Evolutionary conservation across 805 yeast genomes (phyloP).

Genomic region (Lipomyces sp.): DNA sequence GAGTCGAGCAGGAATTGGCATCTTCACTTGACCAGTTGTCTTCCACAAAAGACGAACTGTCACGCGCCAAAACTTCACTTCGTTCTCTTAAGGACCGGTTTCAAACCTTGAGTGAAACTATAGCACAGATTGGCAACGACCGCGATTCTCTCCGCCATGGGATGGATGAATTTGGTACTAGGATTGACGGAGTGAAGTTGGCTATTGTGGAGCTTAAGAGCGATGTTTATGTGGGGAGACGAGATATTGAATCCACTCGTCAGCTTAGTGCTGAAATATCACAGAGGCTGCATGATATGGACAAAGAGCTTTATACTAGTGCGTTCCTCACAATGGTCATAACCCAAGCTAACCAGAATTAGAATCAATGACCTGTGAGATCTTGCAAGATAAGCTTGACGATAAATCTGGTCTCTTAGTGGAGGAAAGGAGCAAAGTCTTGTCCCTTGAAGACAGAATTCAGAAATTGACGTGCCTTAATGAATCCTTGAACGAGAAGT

Average conservation of each 20-base stretch:
- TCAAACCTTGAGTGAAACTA: neutral
- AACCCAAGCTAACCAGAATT: neutral
- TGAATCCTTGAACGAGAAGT: constrained; percentile 4
- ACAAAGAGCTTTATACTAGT: constrained; percentile 21
- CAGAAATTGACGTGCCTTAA: constrained; percentile 6
- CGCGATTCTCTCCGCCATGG: constrained; percentile 21
- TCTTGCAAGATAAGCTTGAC: constrained; percentile 27
- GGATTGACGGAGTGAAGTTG: constrained; percentile 17
- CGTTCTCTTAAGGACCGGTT: constrained; percentile 12
- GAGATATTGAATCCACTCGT: constrained; percentile 2
- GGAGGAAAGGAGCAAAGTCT: constrained; percentile 32
- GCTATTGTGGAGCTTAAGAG: constrained; percentile 23
- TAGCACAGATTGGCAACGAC: constrained; percentile 14
- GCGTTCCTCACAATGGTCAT: neutral
- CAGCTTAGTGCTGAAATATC: constrained; percentile 7
- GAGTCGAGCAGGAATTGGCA: constrained; percentile 18
- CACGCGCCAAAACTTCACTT: constrained; percentile 6
- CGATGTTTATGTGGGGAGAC: constrained; percentile 13
- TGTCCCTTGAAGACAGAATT: constrained; percentile 25
- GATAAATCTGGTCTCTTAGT: constrained; percentile 30
- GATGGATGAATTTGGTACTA: constrained; percentile 24
- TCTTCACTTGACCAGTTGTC: constrained; percentile 10
- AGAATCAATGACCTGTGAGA: constrained; percentile 26
- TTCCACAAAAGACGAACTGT: constrained; percentile 16
- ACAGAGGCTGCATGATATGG: constrained; percentile 13